phyloP scores from a whole-genome alignment of 371 early-diverging fungal species.

The Mortierella sp. region DNA sequence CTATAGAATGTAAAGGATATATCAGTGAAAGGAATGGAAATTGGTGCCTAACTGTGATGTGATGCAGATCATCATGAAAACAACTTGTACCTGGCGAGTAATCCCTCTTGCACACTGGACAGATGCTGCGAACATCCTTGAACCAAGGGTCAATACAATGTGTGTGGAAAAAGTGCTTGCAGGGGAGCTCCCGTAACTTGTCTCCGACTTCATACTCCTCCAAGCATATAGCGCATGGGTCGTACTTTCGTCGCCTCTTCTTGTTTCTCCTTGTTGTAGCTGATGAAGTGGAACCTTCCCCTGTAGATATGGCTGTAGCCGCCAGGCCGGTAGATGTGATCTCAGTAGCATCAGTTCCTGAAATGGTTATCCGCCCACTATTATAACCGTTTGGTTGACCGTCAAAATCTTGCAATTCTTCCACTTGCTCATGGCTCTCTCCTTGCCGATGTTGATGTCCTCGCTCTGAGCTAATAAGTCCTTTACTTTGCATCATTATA shows the following conservation, averaged over 20 bases:
- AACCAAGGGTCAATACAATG: slow-evolving; percentile 81
- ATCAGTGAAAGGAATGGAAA: not conserved
- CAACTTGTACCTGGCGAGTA: slow-evolving; percentile 45
- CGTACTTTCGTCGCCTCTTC: slow-evolving; percentile 28
- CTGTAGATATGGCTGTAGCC: not conserved
- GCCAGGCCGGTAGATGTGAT: not conserved
- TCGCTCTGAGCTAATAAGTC: not conserved
- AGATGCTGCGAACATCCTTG: slow-evolving; percentile 59
- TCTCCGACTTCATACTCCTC: slow-evolving; percentile 70
- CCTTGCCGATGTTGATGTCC: not conserved
- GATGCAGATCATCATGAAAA: too few species aligned
- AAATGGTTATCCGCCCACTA: not conserved
- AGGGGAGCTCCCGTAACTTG: slow-evolving; percentile 69
- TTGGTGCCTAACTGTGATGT: not conserved
- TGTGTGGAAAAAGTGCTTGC: slow-evolving; percentile 77
- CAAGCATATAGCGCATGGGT: slow-evolving; percentile 77
- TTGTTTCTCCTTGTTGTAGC: slow-evolving; percentile 4
- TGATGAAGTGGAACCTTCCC: not conserved
- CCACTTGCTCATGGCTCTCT: not conserved
- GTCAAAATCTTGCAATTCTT: slow-evolving; percentile 17
- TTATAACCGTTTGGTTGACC: not conserved
- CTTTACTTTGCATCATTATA: not conserved
- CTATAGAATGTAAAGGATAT: not conserved
- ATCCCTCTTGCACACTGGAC: slow-evolving; percentile 71
- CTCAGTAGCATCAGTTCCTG: not conserved